Evolutionary conservation across 2,329 filamentous ascomycete genomes (phyloP).

Genomic region (Conoideocrella luteorostrata): DNA sequence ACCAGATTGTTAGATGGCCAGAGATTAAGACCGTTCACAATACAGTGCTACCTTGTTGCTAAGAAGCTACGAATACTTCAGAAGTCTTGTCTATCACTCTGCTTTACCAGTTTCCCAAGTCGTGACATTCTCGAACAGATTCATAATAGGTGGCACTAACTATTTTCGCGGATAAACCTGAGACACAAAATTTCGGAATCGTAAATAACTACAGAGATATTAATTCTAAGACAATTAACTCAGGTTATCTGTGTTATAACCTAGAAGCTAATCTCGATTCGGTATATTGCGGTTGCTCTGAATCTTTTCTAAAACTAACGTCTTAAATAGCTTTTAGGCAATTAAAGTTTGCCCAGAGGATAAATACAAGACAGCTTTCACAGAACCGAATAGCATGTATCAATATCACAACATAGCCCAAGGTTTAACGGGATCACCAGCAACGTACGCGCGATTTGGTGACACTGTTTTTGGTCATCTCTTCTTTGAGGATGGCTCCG

Average conservation of each 20-base stretch:
- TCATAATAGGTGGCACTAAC: no score
- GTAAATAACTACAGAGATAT: no score
- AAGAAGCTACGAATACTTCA: no score
- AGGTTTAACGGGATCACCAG: not conserved
- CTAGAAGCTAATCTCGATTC: not conserved
- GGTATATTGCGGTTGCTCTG: not conserved
- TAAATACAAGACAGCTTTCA: not conserved
- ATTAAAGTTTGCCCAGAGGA: not conserved
- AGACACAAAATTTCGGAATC: no score
- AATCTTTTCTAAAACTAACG: not conserved
- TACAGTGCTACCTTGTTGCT: no score
- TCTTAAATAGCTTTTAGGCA: not conserved
- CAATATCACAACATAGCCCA: not conserved
- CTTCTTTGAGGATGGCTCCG: not conserved
- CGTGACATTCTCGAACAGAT: no score
- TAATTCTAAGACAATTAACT: no score
- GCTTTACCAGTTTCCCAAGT: no score
- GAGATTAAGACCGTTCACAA: no score
- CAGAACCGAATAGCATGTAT: not conserved
- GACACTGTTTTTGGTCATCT: not conserved
- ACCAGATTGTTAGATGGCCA: no score
- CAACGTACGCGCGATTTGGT: not conserved
- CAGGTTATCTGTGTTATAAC: not conserved
- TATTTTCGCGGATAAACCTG: no score
- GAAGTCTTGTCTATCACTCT: no score